A percentile compares a stretch with the other conserved stretches of the same genome.
Conservation (phyloP, 352 stramenopile genomes). For the Phytophthora citrophthora region DNA sequence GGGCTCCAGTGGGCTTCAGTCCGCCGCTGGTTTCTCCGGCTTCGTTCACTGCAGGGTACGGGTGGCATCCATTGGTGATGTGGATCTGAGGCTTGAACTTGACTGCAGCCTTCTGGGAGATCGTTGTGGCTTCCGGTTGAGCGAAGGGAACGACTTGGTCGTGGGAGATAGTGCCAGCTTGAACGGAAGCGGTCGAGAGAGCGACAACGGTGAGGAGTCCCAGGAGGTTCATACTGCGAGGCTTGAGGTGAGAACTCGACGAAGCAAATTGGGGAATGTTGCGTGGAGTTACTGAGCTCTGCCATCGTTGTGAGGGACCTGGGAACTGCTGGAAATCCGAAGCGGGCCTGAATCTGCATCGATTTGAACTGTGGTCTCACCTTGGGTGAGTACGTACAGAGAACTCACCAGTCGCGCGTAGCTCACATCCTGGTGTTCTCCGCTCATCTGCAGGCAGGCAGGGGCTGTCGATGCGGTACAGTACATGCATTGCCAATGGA, state of each 20-base stretch:
- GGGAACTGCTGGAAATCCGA: conserved; percentile 10
- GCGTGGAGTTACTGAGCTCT: not conserved
- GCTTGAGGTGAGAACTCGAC: not conserved
- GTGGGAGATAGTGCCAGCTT: conserved; percentile 12
- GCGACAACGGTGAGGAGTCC: not conserved
- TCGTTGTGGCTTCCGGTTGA: conserved; percentile 13
- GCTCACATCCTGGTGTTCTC: conserved; percentile 1
- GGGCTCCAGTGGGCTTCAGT: conserved; percentile 34
- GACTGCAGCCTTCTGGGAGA: conserved; percentile 15
- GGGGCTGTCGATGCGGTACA: not conserved
- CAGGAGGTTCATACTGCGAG: conserved; percentile 7
- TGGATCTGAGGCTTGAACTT: conserved; percentile 33
- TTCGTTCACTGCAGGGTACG: conserved; percentile 41
- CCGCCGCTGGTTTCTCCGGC: conserved; percentile 36
- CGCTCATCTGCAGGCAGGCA: not conserved
- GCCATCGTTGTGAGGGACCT: conserved; percentile 9
- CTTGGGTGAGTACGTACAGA: not conserved
- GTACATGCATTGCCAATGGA: not conserved
- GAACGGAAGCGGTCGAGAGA: not conserved
- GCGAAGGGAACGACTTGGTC: conserved; percentile 12
- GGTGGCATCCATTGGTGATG: conserved; percentile 41
- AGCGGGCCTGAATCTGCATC: conserved; percentile 1
- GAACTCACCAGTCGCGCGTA: not conserved
- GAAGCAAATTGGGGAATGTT: conserved; percentile 1
- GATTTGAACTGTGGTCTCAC: conserved; percentile 15